A percentile compares a stretch with the other conserved stretches of the same genome.
Evolutionary conservation across 2,329 filamentous ascomycete genomes (phyloP).

Genomic region (Lasiodiplodia sp.): DNA sequence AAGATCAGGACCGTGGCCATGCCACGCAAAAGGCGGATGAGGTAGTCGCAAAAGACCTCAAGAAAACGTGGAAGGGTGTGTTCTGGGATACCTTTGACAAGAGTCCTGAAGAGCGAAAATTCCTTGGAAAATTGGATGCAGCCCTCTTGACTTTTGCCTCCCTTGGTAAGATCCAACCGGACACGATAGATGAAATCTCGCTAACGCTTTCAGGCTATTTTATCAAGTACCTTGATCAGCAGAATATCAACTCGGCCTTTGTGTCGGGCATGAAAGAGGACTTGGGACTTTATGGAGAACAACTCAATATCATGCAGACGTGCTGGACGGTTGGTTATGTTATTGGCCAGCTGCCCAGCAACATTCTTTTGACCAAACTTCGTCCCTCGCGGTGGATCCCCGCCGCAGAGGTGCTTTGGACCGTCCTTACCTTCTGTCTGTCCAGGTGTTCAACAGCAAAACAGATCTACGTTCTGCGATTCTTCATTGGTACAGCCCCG

Average conservation of each 20-base stretch:
- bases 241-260: conserved; percentile 49
- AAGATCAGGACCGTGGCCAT: conserved; percentile 4
- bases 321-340: conserved; percentile 69
- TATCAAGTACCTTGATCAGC: conserved; percentile 58
- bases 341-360: conserved; percentile 60
- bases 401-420: conserved; percentile 56
- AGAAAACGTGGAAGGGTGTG: conserved; percentile 14
- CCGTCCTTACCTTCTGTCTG: conserved; percentile 56
- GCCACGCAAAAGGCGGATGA: conserved; percentile 5
- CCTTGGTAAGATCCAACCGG: conserved; percentile 42
- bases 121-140: conserved; percentile 40
- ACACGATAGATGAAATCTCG: background rate
- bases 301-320: conserved; percentile 64
- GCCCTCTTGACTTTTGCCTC: conserved; percentile 58
- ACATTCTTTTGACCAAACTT: conserved; percentile 59
- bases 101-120: conserved; percentile 37
- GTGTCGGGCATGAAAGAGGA: conserved; percentile 58
- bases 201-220: conserved; percentile 52
- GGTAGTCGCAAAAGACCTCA: conserved; percentile 13
- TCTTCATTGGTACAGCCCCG: conserved; percentile 53
- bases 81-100: conserved; percentile 37
- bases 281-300: conserved; percentile 59
- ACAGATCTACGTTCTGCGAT: conserved; percentile 57
- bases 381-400: conserved; percentile 59
- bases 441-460: conserved; percentile 50